Percentiles rank a stretch among this genome's conserved stretches.
Evolutionary conservation across 345 rosid genomes (phyloP).

Genomic region (Hypericum androsaemum): DNA sequence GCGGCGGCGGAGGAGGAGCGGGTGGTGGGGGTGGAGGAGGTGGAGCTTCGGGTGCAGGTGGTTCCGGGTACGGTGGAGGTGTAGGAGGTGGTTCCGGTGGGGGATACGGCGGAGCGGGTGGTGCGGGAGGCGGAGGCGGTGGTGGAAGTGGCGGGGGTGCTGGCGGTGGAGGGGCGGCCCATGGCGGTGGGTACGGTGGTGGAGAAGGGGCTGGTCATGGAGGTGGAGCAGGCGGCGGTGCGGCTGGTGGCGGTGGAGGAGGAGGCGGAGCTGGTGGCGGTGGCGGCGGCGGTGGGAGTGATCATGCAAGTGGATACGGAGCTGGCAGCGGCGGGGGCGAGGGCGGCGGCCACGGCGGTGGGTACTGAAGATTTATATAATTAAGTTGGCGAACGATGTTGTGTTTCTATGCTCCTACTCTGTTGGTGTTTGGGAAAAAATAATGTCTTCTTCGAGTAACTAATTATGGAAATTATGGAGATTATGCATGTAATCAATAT

Average conservation of each 20-base stretch:
- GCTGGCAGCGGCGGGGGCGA: not conserved
- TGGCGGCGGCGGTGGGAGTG: not conserved
- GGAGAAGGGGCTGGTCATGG: not conserved
- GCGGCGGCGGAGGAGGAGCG: too few relatives aligned
- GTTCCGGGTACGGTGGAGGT: not conserved
- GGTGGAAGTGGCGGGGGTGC: conserved; percentile 1
- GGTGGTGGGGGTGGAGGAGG: too few relatives aligned
- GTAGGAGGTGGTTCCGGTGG: not conserved
- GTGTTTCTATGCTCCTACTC: too few relatives aligned
- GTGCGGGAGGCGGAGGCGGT: not conserved
- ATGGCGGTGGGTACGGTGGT: not conserved
- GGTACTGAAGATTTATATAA: too few relatives aligned
- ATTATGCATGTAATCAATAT: too few relatives aligned
- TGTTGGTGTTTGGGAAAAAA: too few relatives aligned
- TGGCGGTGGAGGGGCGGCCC: not conserved
- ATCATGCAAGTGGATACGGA: too few relatives aligned
- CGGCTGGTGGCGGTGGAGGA: not conserved
- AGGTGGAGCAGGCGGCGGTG: not conserved
- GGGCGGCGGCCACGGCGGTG: not conserved
- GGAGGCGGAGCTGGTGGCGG: not conserved
- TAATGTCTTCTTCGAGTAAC: too few relatives aligned
- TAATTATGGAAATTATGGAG: too few relatives aligned
- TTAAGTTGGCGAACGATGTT: too few relatives aligned
- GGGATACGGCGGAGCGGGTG: not conserved
- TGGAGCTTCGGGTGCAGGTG: not conserved